Conservation (phyloP, 2,329 filamentous ascomycete species). For the Neofusicoccum sp. region DNA sequence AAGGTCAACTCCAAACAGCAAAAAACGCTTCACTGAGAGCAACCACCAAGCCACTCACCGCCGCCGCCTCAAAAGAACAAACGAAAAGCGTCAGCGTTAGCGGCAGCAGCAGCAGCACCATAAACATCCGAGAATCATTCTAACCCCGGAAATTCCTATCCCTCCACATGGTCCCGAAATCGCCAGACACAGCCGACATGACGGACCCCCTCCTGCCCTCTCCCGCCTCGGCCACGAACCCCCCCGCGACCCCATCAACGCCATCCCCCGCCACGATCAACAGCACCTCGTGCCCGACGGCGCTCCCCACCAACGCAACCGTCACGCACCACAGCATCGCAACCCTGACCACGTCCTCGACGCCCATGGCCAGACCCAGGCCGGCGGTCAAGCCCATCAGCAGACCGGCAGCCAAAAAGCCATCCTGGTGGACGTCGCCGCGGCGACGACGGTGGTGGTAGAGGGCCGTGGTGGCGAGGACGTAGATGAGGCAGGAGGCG, state of each 20-base stretch:
- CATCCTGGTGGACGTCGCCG: constrained; percentile 8
- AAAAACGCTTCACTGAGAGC: too few species aligned
- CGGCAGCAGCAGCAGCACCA: too few species aligned
- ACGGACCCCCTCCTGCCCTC: neutral
- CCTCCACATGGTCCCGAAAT: constrained; percentile 6
- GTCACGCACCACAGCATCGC: neutral
- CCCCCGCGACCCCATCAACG: neutral
- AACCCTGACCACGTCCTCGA: neutral
- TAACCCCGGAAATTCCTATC: neutral
- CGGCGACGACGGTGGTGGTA: constrained; percentile 1
- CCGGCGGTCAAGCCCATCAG: neutral
- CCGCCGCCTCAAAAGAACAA: too few species aligned
- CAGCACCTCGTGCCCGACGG: constrained; percentile 3
- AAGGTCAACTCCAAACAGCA: too few species aligned
- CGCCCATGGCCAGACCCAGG: neutral
- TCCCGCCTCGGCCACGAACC: neutral
- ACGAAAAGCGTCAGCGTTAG: too few species aligned
- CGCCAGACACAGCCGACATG: neutral
- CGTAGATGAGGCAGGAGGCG: neutral
- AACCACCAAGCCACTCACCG: too few species aligned
- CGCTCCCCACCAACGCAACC: neutral
- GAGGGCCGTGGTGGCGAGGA: neutral
- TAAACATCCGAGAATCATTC: too few species aligned
- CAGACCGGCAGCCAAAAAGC: neutral
- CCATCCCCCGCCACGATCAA: neutral